A percentile compares a stretch with the other conserved stretches of the same genome.
Evolutionary conservation across 192 early-diverging fungal species (phyloP).

Genomic region (Spizellomyces sp.): DNA sequence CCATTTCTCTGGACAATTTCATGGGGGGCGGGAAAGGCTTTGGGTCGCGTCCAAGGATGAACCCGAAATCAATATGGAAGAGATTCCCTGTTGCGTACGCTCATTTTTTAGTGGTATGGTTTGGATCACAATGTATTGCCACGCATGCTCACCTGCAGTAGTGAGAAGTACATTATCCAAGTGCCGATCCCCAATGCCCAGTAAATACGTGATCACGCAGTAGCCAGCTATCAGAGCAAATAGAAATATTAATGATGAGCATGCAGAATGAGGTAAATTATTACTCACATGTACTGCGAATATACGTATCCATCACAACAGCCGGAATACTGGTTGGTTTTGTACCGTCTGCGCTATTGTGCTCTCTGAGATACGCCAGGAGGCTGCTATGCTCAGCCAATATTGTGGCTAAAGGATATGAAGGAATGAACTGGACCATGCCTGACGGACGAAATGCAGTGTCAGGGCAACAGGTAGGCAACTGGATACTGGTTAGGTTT

Average conservation of each 20-base stretch:
- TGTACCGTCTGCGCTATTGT: constrained; percentile 65
- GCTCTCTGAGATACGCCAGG: constrained; percentile 73
- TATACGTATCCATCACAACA: constrained; percentile 92
- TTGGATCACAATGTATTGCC: not conserved
- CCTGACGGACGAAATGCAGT: constrained; percentile 25
- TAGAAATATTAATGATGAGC: not conserved
- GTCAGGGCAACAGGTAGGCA: no score
- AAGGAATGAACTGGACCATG: constrained; percentile 93
- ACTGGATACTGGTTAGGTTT: not conserved
- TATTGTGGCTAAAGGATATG: constrained; percentile 84
- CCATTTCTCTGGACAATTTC: constrained; percentile 99
- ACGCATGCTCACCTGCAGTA: constrained; percentile 61
- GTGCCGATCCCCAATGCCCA: constrained; percentile 98
- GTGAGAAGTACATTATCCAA: constrained; percentile 95
- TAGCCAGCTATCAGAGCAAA: constrained; percentile 75
- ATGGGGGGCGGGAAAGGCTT: constrained; percentile 99
- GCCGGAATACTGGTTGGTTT: constrained; percentile 53
- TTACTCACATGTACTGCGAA: constrained; percentile 84
- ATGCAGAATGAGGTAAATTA: not conserved
- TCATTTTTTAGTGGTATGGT: not conserved
- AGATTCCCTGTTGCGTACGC: constrained; percentile 61
- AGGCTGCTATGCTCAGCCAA: constrained; percentile 86
- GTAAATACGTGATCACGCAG: constrained; percentile 97
- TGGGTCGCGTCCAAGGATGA: constrained; percentile 97
- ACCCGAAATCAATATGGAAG: constrained; percentile 99